These are phyloP conservation scores for Phytophthora rubi DNA, from an alignment of 352 stramenopile genomes.

Conservation along the genomic window DNA sequence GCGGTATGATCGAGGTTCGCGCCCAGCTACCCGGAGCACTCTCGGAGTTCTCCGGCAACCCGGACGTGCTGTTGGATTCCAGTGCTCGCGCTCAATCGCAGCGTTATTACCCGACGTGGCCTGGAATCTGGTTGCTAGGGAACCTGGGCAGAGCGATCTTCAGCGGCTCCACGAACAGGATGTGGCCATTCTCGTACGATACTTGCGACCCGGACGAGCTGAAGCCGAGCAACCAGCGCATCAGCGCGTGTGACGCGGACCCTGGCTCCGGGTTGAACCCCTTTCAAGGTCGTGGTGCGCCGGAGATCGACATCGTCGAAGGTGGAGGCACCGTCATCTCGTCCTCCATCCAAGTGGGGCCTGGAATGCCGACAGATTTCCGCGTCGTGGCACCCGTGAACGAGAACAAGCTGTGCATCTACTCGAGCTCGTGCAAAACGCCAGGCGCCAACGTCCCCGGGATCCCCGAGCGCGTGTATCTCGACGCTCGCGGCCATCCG, in stretches of 20 bases:
- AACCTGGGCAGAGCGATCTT: conserved; percentile 93
- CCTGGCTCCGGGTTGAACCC: conserved; percentile 92
- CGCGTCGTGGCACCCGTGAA: conserved; percentile 43
- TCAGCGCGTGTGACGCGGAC: conserved; percentile 84
- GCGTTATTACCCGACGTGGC: conserved; percentile 81
- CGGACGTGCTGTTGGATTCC: conserved; percentile 41
- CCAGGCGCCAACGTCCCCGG: conserved; percentile 53
- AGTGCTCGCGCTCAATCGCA: conserved; percentile 40
- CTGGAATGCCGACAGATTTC: conserved; percentile 59
- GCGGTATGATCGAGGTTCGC: conserved; percentile 88
- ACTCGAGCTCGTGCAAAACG: conserved; percentile 51
- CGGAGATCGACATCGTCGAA: conserved; percentile 96
- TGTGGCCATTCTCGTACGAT: conserved; percentile 96
- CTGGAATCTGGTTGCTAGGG: conserved; percentile 92
- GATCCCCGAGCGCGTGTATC: conserved; percentile 52
- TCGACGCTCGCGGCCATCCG: conserved; percentile 46
- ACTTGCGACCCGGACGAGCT: conserved; percentile 68
- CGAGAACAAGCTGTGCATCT: conserved; percentile 53
- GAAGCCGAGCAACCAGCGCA: conserved; percentile 48
- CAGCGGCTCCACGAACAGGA: conserved; percentile 87
- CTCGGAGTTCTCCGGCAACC: conserved; percentile 45
- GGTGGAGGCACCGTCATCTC: conserved; percentile 78
- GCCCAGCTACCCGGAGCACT: conserved; percentile 77
- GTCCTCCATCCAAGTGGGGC: conserved; percentile 69
- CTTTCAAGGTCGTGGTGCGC: conserved; percentile 83